A percentile compares a stretch with the other conserved stretches of the same genome.
Evolutionary conservation across 2,329 filamentous ascomycete genomes (phyloP).

Genomic region (Coccinonectria pachysandricola): DNA sequence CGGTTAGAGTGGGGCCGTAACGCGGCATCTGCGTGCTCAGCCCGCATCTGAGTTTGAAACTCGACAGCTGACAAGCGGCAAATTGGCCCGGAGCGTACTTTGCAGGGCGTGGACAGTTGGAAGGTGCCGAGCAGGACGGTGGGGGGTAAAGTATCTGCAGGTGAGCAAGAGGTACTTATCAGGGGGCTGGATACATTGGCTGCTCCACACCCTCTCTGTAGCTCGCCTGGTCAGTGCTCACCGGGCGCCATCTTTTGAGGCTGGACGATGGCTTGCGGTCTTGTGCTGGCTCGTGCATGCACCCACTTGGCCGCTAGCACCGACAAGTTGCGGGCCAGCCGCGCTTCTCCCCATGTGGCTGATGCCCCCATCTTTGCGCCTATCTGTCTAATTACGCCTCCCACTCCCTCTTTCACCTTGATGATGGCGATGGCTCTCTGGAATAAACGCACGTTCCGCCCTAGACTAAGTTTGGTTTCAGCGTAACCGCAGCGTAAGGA

Average conservation of each 20-base stretch:
- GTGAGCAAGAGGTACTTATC: constrained; percentile 1
- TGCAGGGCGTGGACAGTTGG: constrained; percentile 1
- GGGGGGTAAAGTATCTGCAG: constrained; percentile 4
- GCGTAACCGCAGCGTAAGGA: too few species aligned
- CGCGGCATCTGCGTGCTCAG: too few species aligned
- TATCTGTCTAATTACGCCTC: not conserved
- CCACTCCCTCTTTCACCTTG: constrained; percentile 4
- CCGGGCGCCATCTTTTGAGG: constrained; percentile 4
- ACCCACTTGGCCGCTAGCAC: too few species aligned
- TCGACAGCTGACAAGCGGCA: constrained; percentile 1
- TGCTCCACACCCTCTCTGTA: constrained; percentile 6
- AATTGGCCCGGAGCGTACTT: constrained; percentile 1
- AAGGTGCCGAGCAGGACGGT: too few species aligned
- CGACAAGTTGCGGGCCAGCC: constrained; percentile 9
- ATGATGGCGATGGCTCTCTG: too few species aligned
- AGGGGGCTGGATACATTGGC: constrained; percentile 1
- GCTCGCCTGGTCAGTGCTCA: constrained; percentile 9
- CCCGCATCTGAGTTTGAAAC: too few species aligned
- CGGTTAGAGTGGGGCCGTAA: too few species aligned
- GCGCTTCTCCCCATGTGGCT: constrained; percentile 6
- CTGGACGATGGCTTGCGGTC: not conserved
- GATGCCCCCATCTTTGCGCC: constrained; percentile 2
- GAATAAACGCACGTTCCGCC: too few species aligned
- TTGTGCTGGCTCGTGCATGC: too few species aligned
- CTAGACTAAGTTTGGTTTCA: too few species aligned